Evolutionary conservation across 2,329 filamentous ascomycete genomes (phyloP).

Genomic region (Basipetospora chlamydospora): DNA sequence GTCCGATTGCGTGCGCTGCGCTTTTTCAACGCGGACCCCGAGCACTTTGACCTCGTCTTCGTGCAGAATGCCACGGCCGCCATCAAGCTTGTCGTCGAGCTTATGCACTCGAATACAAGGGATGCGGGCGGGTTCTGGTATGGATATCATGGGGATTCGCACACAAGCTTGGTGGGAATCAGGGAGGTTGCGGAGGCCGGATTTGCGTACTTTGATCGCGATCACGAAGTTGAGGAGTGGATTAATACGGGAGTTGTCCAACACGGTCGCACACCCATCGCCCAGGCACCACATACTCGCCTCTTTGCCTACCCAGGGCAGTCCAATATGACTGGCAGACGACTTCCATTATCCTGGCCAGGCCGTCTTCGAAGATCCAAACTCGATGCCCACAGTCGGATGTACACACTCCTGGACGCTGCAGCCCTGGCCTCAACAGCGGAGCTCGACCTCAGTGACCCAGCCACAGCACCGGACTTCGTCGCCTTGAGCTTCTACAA

Average conservation of each 20-base stretch:
- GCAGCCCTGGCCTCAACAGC: conserved; percentile 69
- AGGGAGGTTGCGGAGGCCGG: conserved; percentile 47
- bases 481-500: conserved; percentile 84
- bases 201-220: not conserved
- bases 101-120: conserved; percentile 13
- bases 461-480: conserved; percentile 60
- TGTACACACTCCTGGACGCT: conserved; percentile 68
- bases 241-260: conserved; percentile 17
- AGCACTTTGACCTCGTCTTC: conserved; percentile 77
- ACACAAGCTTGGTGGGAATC: conserved; percentile 76
- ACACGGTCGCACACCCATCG: not conserved
- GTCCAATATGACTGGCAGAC: conserved; percentile 79
- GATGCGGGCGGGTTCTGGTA: conserved; percentile 54
- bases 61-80: conserved; percentile 85
- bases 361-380: conserved; percentile 23
- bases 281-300: not conserved
- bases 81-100: conserved; percentile 71
- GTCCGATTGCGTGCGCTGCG: conserved; percentile 53
- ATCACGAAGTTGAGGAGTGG: conserved; percentile 52
- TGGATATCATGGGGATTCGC: conserved; percentile 68
- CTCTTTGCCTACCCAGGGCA: conserved; percentile 77
- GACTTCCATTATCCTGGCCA: conserved; percentile 60
- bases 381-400: conserved; percentile 11
- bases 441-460: conserved; percentile 53
- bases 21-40: conserved; percentile 71